Evolutionary conservation across 768 basidiomycete genomes (phyloP), one percentile per base, ranked within the genome.

Genomic region (Favolaschia claudopus): DNA sequence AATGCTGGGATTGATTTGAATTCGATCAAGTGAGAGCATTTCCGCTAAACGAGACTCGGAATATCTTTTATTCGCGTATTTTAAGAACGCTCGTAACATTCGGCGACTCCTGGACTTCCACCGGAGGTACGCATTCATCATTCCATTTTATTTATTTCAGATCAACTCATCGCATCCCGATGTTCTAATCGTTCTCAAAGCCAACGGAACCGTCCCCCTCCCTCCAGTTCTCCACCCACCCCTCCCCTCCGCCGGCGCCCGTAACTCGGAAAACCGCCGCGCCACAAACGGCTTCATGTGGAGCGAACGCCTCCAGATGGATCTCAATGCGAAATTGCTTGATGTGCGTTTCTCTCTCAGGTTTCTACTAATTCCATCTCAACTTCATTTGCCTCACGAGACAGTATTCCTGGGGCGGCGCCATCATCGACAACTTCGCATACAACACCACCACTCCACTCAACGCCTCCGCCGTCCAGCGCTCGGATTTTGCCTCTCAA

Each of bases 391-490:
- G 28, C 20, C 32, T 48, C 8, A 19, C 50, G 13, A 14, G 17
- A 28, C 17, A 74, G 73, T 73, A 75, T 27, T 71, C 74, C 12
- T 73, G 72, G 72, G 74, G 73, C 29, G 74, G 73, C 13, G 73
- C 74, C 20, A 55, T 75, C 13, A 73, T 74, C 43, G 68, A 75
- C 50, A 73, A 72, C 55, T 70, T 70, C 48, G 74, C 70, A 1
- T 75, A 70, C 60, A 75, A 74, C 44, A 72, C 72, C 15, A 75
- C 73, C 14, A 64, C 66, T 1, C 72, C 72, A 14, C 25, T 42
- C 13, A 75, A 73, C 38, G 38, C 43, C 47, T 69, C 73, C 22
- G 69, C 62, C 28, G 43, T 63, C 12, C 70, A 55, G 42, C 60
- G 71, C 1, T 69, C 71, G 9, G 73, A 73, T 49, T 74, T 74